Evolutionary conservation across 805 yeast genomes (phyloP), one percentile per base, ranked within the genome.

Genomic region (Kazachstania martiniae): DNA sequence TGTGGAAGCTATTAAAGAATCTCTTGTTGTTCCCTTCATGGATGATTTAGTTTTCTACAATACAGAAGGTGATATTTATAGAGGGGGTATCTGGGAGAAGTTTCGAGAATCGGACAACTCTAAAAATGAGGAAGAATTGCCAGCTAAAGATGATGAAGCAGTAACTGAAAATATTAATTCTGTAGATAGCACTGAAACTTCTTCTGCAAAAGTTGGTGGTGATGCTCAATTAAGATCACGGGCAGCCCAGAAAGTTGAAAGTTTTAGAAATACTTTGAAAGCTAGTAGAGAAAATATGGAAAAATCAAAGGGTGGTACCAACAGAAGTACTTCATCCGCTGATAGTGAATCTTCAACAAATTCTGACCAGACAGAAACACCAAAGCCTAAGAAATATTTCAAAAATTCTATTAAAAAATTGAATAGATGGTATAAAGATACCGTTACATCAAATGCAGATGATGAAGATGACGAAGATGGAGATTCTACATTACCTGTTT

Each of bases 21-120:
- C 91, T 6, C 58, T 91, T 29, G 97, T 91, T 1, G 55, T 72
- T 21, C 98, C 98, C 2, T 75, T 66, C 46, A 80, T 85, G 86
- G 97, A 89, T 54, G 97, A 89, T 51, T 55, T 85, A 25, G 72
- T 76, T 0, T 80, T 83, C 49, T 80, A 66, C 47, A 63, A 72
- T 34, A 75, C 95, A 0, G 55, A 59, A 2, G 66, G 58, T 25
- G 94, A 84, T 41, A 56, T 84, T 10, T 91, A 75, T 53, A 70
- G 95, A 41, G 98, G 95, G 31, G 98, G 98, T 12, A 74, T 89
- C 16, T 89, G 97, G 97, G 86, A 49, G 21, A 35, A 36, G 5
- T 5, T 27, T 16, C 22, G 27, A 17, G 27, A 16, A 16, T 15
- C 21, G 19, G 24, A 21, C 3, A 9, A 4, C 4, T 12, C 5